Conservation (phyloP, 768 basidiomycete genomes). For the Postia placenta region DNA sequence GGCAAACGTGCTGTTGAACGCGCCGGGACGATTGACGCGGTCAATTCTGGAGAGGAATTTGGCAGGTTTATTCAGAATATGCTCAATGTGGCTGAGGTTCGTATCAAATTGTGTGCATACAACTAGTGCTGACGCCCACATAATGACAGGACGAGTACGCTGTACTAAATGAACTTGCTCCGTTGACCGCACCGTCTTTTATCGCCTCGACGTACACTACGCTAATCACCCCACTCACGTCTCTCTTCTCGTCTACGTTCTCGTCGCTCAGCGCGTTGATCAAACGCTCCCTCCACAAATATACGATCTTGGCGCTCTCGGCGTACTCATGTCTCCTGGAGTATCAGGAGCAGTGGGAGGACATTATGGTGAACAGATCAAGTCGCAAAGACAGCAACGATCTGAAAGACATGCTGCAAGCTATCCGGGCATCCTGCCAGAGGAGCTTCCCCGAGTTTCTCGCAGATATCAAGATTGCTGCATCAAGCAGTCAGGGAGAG, state of each 20-base stretch:
- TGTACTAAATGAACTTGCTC: conserved; percentile 56
- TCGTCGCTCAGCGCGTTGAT: conserved; percentile 57
- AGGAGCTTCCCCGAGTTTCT: conserved; percentile 83
- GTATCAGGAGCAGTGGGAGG: conserved; percentile 63
- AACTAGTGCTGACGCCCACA: not conserved
- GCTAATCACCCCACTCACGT: conserved; percentile 59
- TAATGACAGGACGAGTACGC: conserved; percentile 56
- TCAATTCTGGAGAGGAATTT: conserved; percentile 64
- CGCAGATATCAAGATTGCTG: conserved; percentile 68
- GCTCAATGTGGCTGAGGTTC: conserved; percentile 60
- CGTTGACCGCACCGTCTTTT: conserved; percentile 43
- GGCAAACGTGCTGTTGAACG: conserved; percentile 65
- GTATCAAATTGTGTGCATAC: conserved; percentile 10
- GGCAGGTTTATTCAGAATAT: conserved; percentile 65
- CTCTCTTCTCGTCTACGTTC: conserved; percentile 60
- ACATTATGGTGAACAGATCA: conserved; percentile 45
- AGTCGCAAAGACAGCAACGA: conserved; percentile 52
- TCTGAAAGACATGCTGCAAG: conserved; percentile 61
- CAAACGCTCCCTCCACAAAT: conserved; percentile 72
- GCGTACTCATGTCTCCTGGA: conserved; percentile 54
- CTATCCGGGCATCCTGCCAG: conserved; percentile 62
- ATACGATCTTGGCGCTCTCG: conserved; percentile 74
- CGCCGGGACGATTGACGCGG: conserved; percentile 61
- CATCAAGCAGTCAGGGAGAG: conserved; percentile 50
- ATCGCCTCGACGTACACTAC: conserved; percentile 54